Evolutionary conservation across 805 yeast species (phyloP).

Genomic region (Ogataea pilisensis): DNA sequence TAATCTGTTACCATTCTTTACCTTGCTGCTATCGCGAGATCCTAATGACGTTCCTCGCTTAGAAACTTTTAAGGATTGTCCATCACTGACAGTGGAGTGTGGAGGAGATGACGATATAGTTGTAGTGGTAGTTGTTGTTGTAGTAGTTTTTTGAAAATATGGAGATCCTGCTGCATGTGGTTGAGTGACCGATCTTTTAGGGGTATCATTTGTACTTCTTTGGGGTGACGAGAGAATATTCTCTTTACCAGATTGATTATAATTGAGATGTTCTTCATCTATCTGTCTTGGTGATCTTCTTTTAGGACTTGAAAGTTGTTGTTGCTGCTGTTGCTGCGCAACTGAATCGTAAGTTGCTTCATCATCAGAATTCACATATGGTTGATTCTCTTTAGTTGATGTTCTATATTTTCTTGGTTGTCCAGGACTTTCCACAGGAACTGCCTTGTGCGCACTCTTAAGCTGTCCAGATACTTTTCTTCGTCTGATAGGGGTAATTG

Average conservation of each 20-base stretch:
- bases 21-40: constrained; percentile 15
- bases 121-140: constrained; percentile 48
- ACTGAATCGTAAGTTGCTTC: constrained; percentile 28
- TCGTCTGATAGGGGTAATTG: constrained; percentile 73
- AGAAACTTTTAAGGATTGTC: constrained; percentile 18
- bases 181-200: constrained; percentile 13
- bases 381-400: constrained; percentile 28
- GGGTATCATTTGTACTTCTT: constrained; percentile 17
- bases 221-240: constrained; percentile 14
- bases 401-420: constrained; percentile 79
- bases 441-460: constrained; percentile 63
- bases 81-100: constrained; percentile 15
- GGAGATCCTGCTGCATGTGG: constrained; percentile 31
- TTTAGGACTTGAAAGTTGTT: constrained; percentile 22
- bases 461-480: constrained; percentile 66
- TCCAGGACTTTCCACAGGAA: constrained; percentile 92
- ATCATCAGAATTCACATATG: constrained; percentile 33
- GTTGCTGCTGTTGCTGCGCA: constrained; percentile 14
- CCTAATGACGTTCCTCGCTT: constrained; percentile 27
- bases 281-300: constrained; percentile 14
- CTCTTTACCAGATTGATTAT: constrained; percentile 10
- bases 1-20: constrained; percentile 20
- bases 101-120: constrained; percentile 31
- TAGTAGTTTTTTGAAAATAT: constrained; percentile 40
- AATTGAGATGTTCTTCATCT: constrained; percentile 21